Evolutionary conservation across 1,284 basidiomycete species (phyloP), one percentile per base, ranked within the genome.

Genomic region (Puccinia horiana): DNA sequence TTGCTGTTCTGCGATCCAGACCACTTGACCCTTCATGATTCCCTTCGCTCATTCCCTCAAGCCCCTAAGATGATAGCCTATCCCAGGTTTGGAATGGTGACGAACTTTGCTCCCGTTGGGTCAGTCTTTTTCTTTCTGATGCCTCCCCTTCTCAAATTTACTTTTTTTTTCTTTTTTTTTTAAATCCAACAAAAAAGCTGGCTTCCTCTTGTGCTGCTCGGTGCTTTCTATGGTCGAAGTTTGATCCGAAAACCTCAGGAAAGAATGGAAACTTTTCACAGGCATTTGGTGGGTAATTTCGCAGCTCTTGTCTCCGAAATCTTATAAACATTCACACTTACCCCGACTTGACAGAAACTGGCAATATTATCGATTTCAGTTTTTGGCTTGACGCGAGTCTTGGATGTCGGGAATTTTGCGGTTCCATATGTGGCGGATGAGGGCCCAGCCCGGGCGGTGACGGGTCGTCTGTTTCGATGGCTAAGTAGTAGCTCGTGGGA

Each of bases 71-170:
- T 77, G 76, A 67, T 61, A 16, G n/a, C 76, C 44, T 40, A 67
- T 52, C 76, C 76, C 8, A 49, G 63, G 40, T 77, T 54, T 52
- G 29, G 63, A 52, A 67, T 77, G 76, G 65, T 77, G 23, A 44
- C 76, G 4, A 77, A 69, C 56, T 77, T 67, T 77, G 76, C 76
- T 29, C 76, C 76, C 16, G 47, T 77, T 23, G 76, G 76, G 76
- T 77, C 0, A 32, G 76, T 69, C 44, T 44, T 35, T 5, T 49
- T 26, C 18, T 44, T 4, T 0, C 35, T 44, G 40, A 40, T 23
- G 14, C 58, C 23, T 35, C 26, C 42, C 35, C 26, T 52, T 40
- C 18, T 35, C 32, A 35, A 47, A 47, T 47, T 16, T 8, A 16
- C 9, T 47, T 12, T 29, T 37, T 9, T 18, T 11, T 69, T 26